phyloP scores from a whole-genome alignment of 495 filamentous ascomycete species.

The Aspergillus cavernicola region DNA sequence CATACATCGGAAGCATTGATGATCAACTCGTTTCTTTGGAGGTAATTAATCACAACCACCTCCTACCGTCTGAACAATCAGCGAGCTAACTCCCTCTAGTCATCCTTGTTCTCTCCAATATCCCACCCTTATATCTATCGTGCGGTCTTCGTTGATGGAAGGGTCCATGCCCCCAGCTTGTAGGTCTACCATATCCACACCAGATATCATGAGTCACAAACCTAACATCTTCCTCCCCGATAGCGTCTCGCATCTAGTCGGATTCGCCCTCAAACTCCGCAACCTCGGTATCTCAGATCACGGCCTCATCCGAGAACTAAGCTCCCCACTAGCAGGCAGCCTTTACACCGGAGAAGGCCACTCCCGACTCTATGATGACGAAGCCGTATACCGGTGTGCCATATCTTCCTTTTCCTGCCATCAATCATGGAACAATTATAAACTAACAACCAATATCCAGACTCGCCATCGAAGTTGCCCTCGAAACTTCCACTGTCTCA shows the following conservation, averaged over 20 bases:
- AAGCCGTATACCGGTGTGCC: slow-evolving; percentile 76
- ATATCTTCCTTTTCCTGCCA: neutral
- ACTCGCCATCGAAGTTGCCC: slow-evolving; percentile 76
- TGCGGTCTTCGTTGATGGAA: slow-evolving; percentile 90
- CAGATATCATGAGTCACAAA: slow-evolving; percentile 2
- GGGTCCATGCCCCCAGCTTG: slow-evolving; percentile 91
- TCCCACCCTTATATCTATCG: slow-evolving; percentile 90
- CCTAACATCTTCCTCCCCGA: neutral
- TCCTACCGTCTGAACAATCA: neutral
- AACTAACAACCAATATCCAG: slow-evolving; percentile 29
- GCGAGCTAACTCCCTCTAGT: slow-evolving; percentile 47
- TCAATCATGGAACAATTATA: neutral
- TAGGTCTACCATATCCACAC: slow-evolving; percentile 28
- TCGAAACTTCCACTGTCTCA: slow-evolving; percentile 71
- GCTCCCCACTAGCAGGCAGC: slow-evolving; percentile 81
- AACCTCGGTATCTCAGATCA: slow-evolving; percentile 92
- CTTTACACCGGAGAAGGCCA: slow-evolving; percentile 92
- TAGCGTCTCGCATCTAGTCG: slow-evolving; percentile 82
- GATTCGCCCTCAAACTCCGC: slow-evolving; percentile 86
- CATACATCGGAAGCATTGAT: slow-evolving; percentile 88
- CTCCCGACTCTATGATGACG: slow-evolving; percentile 87
- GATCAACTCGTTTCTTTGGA: slow-evolving; percentile 93
- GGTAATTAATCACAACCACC: slow-evolving; percentile 39
- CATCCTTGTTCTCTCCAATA: slow-evolving; percentile 76
- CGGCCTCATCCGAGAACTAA: slow-evolving; percentile 88